phyloP scores from a whole-genome alignment of 805 yeast genomes.

The Lipomyces chichibuensis region DNA sequence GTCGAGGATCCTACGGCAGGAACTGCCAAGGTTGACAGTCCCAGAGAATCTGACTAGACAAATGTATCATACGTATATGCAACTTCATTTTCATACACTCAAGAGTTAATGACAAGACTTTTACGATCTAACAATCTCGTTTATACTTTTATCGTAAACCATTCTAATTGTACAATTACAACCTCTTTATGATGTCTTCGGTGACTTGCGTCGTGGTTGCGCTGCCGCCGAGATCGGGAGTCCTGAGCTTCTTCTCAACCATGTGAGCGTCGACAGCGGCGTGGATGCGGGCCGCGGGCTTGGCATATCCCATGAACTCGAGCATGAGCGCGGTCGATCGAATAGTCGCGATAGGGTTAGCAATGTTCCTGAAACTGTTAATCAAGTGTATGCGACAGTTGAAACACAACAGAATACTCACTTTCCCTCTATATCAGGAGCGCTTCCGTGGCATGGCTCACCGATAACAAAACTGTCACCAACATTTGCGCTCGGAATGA shows the following conservation, averaged over 20 bases:
- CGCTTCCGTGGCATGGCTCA: slow-evolving; percentile 99
- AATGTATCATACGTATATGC: background rate
- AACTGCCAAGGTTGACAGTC: background rate
- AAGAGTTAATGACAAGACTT: background rate
- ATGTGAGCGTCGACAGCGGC: slow-evolving; percentile 93
- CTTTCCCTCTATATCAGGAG: slow-evolving; percentile 97
- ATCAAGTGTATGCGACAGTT: background rate
- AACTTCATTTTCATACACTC: background rate
- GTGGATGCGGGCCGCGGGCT: slow-evolving; percentile 89
- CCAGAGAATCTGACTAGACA: background rate
- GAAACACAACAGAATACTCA: slow-evolving; percentile 53
- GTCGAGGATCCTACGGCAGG: slow-evolving; percentile 8
- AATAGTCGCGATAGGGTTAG: slow-evolving; percentile 97
- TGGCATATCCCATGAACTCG: slow-evolving; percentile 90
- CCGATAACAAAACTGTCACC: slow-evolving; percentile 96
- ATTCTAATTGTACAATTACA: slow-evolving; percentile 40
- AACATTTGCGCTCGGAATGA: slow-evolving; percentile 97
- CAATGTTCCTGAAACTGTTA: slow-evolving; percentile 40
- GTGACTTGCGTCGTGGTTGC: slow-evolving; percentile 85
- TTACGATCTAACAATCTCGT: background rate
- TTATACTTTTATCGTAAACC: background rate
- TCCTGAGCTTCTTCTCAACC: slow-evolving; percentile 72
- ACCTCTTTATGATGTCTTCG: slow-evolving; percentile 71
- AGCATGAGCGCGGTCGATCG: slow-evolving; percentile 97
- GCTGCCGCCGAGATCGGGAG: slow-evolving; percentile 95